Evolutionary conservation across 495 filamentous ascomycete genomes (phyloP).

Genomic region (Lentithecium fluviatile): DNA sequence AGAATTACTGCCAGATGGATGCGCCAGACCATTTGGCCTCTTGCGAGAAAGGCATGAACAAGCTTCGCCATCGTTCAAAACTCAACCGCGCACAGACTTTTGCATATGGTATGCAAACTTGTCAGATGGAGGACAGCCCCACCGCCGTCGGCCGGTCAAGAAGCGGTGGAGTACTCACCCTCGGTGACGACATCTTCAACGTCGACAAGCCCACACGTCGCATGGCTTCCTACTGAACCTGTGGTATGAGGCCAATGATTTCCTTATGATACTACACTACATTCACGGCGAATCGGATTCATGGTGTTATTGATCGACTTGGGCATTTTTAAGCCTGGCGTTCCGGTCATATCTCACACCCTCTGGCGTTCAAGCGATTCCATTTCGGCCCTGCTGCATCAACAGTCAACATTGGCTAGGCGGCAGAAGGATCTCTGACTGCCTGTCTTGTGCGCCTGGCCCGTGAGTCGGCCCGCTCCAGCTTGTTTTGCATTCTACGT

Average conservation of each 20-base stretch:
- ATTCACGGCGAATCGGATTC: constrained; percentile 29
- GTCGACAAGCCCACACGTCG: constrained; percentile 30
- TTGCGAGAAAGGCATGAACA: constrained; percentile 90
- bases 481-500: constrained; percentile 13
- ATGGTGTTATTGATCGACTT: constrained; percentile 34
- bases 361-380: constrained; percentile 34
- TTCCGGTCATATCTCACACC: constrained; percentile 20
- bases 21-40: constrained; percentile 83
- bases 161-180: constrained; percentile 20
- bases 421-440: neutral
- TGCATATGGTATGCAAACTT: constrained; percentile 73
- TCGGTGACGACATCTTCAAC: constrained; percentile 30
- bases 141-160: constrained; percentile 46
- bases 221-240: constrained; percentile 37
- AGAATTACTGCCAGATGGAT: constrained; percentile 94
- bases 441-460: neutral
- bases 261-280: constrained; percentile 24
- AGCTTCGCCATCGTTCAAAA: constrained; percentile 77
- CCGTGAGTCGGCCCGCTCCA: neutral
- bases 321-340: constrained; percentile 21
- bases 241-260: constrained; percentile 5
- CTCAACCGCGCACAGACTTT: constrained; percentile 88
- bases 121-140: constrained; percentile 74
- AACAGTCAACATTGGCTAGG: neutral
- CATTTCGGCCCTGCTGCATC: constrained; percentile 21